Percentiles rank a stretch among this genome's conserved stretches.
These are phyloP conservation scores for Pulicaria dysenterica DNA, from an alignment of 129 eudicot genomes.

Conservation along the genomic window DNA sequence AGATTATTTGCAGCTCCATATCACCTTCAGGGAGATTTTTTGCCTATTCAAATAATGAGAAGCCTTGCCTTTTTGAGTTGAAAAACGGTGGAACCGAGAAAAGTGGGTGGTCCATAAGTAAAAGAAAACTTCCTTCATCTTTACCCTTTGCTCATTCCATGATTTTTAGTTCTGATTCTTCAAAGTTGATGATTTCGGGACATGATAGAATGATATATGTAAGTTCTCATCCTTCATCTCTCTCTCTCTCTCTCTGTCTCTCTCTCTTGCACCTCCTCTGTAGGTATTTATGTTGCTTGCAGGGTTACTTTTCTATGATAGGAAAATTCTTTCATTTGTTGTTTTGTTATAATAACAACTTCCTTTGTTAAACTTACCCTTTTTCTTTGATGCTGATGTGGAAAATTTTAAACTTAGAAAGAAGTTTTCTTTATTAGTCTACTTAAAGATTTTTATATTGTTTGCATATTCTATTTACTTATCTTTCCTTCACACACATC, in stretches of 20 bases:
- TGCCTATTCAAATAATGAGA: slow-evolving; percentile 70
- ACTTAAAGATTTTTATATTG: too few relatives aligned
- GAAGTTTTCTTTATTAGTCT: too few relatives aligned
- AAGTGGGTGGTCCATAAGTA: slow-evolving; percentile 57
- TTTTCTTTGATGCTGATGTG: too few relatives aligned
- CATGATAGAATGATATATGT: slow-evolving; percentile 87
- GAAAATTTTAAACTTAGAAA: too few relatives aligned
- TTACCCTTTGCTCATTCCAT: slow-evolving; percentile 85
- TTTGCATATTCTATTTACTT: too few relatives aligned
- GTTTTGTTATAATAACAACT: too few relatives aligned
- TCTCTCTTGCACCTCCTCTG: neutral
- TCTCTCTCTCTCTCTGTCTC: neutral
- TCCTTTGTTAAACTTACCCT: too few relatives aligned
- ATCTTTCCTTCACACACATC: too few relatives aligned
- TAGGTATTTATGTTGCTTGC: too few relatives aligned
- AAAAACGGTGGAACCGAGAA: slow-evolving; percentile 43
- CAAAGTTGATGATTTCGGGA: slow-evolving; percentile 78
- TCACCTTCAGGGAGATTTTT: slow-evolving; percentile 65
- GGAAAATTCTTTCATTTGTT: too few relatives aligned
- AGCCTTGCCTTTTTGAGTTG: slow-evolving; percentile 64
- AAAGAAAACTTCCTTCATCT: slow-evolving; percentile 60
- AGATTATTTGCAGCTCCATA: slow-evolving; percentile 78
- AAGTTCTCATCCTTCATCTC: slow-evolving; percentile 27
- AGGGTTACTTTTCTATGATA: too few relatives aligned
- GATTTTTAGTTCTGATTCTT: slow-evolving; percentile 74